phyloP scores from a whole-genome alignment of 306 rosid species.

The Malus sylvestris region DNA sequence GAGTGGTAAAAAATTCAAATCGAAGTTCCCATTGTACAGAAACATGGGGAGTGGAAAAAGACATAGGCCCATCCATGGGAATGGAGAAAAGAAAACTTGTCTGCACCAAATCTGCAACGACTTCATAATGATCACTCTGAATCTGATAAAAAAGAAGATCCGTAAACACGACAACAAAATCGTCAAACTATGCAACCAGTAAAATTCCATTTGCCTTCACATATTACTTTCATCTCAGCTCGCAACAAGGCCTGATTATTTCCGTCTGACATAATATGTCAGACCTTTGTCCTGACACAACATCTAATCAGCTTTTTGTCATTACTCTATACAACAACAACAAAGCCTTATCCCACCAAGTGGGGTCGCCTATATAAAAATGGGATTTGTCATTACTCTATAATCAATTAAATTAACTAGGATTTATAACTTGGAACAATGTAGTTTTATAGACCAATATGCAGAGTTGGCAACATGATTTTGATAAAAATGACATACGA shows the following conservation, averaged over 20 bases:
- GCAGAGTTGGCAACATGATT: background rate
- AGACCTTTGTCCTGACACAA: background rate
- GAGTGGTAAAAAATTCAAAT: slow-evolving; percentile 89
- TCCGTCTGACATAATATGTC: background rate
- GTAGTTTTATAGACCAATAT: background rate
- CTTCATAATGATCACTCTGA: slow-evolving; percentile 94
- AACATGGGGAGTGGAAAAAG: slow-evolving; percentile 89
- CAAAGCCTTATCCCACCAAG: no score
- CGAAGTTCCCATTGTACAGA: slow-evolving; percentile 95
- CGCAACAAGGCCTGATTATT: background rate
- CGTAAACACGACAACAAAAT: slow-evolving; percentile 15
- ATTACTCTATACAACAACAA: background rate
- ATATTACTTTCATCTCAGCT: background rate
- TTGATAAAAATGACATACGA: background rate
- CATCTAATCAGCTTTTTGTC: background rate
- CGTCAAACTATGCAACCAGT: slow-evolving; percentile 4
- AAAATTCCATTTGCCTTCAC: background rate
- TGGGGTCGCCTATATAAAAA: no score
- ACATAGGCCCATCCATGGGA: slow-evolving; percentile 99
- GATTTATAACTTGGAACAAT: background rate
- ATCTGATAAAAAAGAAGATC: slow-evolving; percentile 38
- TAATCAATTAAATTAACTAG: background rate
- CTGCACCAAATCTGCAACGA: slow-evolving; percentile 89
- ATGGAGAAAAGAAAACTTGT: slow-evolving; percentile 96
- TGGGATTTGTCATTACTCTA: background rate